Base-by-base conservation (phyloP, 2,329 filamentous ascomycete genomes). In the Dactylellina haptotyla region DNA sequence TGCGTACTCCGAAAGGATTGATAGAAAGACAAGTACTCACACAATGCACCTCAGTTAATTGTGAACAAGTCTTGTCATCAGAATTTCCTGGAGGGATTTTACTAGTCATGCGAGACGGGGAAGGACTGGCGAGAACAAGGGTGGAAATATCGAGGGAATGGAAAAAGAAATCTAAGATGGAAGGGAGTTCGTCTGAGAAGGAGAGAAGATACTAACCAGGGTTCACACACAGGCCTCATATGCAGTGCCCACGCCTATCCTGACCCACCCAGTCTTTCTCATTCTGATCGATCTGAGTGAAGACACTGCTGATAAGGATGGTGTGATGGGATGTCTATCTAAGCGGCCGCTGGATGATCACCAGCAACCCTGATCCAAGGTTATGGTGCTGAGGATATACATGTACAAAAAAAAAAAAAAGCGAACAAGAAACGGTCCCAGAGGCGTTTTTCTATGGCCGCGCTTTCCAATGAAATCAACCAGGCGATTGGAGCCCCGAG, bases 21-120 rank as follows among this genome's bases (percentile, higher is more conserved):
- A n/a, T n/a, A n/a, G n/a, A n/a, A n/a, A n/a, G n/a, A n/a, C n/a
- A n/a, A n/a, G n/a, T n/a, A n/a, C n/a, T 41, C 14, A 23, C 20
- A 62, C 28, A 30, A 54, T 34, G 59, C 32, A 45, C 20, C 45
- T 26, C 20, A 30, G 4, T 51, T 1, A 46, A 37, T 46, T 62
- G 43, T 41, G 39, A 34, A 45, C 32, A 16, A 57, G 18, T 2
- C 3, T 34, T 50, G 41, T 65, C 16, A 39, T 28, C 43, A 51
- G 26, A 51, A 23, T 67, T 26, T n/a, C n/a, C n/a, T 53, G 51
- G 62, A 48, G 51, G 51, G 62, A 66, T 57, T 57, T 65, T 65
- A 41, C 39, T 2, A 14, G 62, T 58, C 62, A 58, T 43, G 62
- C 62, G 62, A 66, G 62, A 53, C 6, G 26, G 20, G 8, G 45